Conservation (phyloP, 306 rosid genomes). For the Rosa multiflora region DNA sequence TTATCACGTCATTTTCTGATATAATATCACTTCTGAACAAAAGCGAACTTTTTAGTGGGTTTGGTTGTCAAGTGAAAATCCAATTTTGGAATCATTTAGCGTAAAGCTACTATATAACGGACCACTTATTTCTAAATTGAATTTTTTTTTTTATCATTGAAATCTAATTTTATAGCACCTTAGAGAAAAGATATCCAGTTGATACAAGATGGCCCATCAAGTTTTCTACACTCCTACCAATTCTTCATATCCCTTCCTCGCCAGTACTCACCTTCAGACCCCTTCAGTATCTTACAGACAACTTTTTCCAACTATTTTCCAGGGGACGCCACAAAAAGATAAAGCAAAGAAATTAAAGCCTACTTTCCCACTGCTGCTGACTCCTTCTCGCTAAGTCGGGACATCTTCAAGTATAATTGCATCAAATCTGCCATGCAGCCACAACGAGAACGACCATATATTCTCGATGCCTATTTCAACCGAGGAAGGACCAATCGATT, state of each 20-base stretch:
- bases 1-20: neutral
- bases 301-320: neutral
- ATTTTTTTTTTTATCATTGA: neutral
- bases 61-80: neutral
- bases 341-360: neutral
- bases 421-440: neutral
- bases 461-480: neutral
- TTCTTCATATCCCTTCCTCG: neutral
- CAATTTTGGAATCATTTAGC: neutral
- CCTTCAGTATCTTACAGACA: neutral
- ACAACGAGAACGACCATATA: neutral
- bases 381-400: neutral
- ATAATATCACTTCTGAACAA: neutral
- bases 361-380: neutral
- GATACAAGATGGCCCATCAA: neutral
- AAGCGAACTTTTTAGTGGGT: neutral
- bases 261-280: neutral
- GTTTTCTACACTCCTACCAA: neutral
- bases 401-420: neutral
- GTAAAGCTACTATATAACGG: neutral
- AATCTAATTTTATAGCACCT: neutral
- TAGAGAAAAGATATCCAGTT: neutral
- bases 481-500: neutral
- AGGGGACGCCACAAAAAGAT: neutral
- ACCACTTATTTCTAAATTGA: neutral